A percentile compares a stretch with the other conserved stretches of the same genome.
Conservation (phyloP, 2,329 filamentous ascomycete genomes). For the Colletotrichum lini region DNA sequence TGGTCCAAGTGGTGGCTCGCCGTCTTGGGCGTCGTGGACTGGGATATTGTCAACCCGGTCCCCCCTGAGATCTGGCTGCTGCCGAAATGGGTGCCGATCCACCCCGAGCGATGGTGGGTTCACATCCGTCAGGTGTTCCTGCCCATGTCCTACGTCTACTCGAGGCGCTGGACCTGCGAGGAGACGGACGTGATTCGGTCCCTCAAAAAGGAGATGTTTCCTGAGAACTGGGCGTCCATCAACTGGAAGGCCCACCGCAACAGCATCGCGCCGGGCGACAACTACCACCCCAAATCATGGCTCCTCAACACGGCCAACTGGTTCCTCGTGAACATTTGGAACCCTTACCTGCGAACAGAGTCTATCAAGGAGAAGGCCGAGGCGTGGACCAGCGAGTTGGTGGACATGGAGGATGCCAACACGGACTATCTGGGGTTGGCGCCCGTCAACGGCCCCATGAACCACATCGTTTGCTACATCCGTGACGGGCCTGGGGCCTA, state of each 20-base stretch:
- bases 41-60: slow-evolving; percentile 95
- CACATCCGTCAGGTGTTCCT: slow-evolving; percentile 98
- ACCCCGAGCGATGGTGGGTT: slow-evolving; percentile 97
- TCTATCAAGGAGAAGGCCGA: slow-evolving; percentile 80
- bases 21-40: slow-evolving; percentile 84
- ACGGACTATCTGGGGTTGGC: slow-evolving; percentile 89
- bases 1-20: slow-evolving; percentile 99
- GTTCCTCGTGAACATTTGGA: slow-evolving; percentile 84
- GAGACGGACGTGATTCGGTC: slow-evolving; percentile 80
- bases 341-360: slow-evolving; percentile 80
- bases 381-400: slow-evolving; percentile 84
- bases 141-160: slow-evolving; percentile 92
- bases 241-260: slow-evolving; percentile 85
- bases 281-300: slow-evolving; percentile 94
- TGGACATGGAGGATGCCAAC: slow-evolving; percentile 93
- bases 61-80: slow-evolving; percentile 95
- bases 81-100: slow-evolving; percentile 90
- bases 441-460: slow-evolving; percentile 92
- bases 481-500: slow-evolving; percentile 83
- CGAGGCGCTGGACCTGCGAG: slow-evolving; percentile 83
- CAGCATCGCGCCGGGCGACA: slow-evolving; percentile 83
- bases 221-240: slow-evolving; percentile 82
- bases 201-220: slow-evolving; percentile 86
- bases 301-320: slow-evolving; percentile 85
- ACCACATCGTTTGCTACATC: slow-evolving; percentile 88